Conservation (phyloP, 2,329 filamentous ascomycete genomes). For the Peltaster fructicola region DNA sequence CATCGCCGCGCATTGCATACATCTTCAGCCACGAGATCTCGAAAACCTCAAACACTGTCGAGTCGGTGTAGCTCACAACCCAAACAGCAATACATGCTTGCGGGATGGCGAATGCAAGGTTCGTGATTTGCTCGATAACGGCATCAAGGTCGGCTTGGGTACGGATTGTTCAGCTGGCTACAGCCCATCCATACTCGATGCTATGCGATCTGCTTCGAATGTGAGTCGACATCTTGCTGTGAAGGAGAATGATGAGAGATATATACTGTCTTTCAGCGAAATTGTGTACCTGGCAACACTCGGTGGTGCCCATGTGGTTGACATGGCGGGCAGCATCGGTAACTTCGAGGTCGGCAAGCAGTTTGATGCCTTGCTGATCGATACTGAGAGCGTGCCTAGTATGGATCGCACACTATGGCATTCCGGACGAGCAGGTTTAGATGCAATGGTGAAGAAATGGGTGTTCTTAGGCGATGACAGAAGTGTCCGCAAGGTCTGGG, state of each 20-base stretch:
- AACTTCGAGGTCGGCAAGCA: slow-evolving; percentile 42
- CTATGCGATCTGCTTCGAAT: slow-evolving; percentile 41
- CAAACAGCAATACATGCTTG: slow-evolving; percentile 47
- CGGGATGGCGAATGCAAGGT: slow-evolving; percentile 39
- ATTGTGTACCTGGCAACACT: slow-evolving; percentile 42
- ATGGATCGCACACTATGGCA: slow-evolving; percentile 5
- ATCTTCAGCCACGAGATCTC: slow-evolving; percentile 41
- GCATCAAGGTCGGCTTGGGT: slow-evolving; percentile 48
- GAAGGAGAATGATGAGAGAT: slow-evolving; percentile 21
- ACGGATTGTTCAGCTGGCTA: slow-evolving; percentile 49
- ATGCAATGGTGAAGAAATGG: slow-evolving; percentile 7
- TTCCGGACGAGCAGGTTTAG: slow-evolving; percentile 1
- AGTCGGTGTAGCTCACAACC: slow-evolving; percentile 48
- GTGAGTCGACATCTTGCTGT: slow-evolving; percentile 22
- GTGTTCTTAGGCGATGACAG: slow-evolving; percentile 7
- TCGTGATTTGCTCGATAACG: slow-evolving; percentile 36
- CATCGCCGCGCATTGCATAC: slow-evolving; percentile 50
- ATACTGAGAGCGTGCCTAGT: slow-evolving; percentile 7
- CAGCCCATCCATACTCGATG: slow-evolving; percentile 40
- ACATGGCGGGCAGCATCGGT: slow-evolving; percentile 36
- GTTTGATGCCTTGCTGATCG: slow-evolving; percentile 35
- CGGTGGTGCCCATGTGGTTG: slow-evolving; percentile 42
- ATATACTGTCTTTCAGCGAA: slow-evolving; percentile 12
- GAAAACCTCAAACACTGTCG: slow-evolving; percentile 26
- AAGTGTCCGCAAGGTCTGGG: slow-evolving; percentile 5